Evolutionary conservation across 1,284 basidiomycete genomes (phyloP).

Genomic region (Ustilago hordei): DNA sequence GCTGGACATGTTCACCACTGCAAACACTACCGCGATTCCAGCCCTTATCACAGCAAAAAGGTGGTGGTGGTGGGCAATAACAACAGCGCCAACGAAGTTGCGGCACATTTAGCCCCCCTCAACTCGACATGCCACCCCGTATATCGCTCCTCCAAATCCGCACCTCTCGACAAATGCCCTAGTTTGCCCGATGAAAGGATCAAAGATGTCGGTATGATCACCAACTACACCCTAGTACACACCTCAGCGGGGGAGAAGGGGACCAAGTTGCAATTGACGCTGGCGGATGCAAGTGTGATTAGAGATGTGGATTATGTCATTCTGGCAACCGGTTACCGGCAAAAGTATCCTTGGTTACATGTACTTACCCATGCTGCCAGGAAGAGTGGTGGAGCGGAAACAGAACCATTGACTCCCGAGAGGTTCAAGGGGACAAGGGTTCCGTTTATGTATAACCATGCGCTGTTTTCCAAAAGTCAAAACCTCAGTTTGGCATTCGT

Average conservation of each 20-base stretch:
- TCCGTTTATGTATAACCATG: conserved; percentile 48
- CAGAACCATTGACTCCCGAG: conserved; percentile 29
- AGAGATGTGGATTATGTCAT: conserved; percentile 53
- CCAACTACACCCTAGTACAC: conserved; percentile 22
- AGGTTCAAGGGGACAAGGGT: conserved; percentile 23
- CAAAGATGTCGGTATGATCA: conserved; percentile 54
- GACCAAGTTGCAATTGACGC: conserved; percentile 36
- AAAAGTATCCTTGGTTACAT: conserved; percentile 51
- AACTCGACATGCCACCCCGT: conserved; percentile 38
- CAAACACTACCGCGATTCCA: conserved; percentile 62
- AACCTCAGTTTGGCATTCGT: conserved; percentile 44
- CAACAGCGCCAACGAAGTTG: conserved; percentile 61
- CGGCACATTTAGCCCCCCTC: conserved; percentile 55
- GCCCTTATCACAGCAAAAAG: conserved; percentile 31
- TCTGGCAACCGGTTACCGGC: conserved; percentile 51
- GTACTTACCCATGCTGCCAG: conserved; percentile 39
- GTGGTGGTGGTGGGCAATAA: conserved; percentile 64
- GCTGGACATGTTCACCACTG: conserved; percentile 56
- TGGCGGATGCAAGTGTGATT: conserved; percentile 48
- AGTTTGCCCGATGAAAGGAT: conserved; percentile 54
- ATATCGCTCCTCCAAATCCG: conserved; percentile 35
- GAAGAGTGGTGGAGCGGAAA: background rate
- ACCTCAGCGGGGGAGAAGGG: conserved; percentile 6
- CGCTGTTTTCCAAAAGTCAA: conserved; percentile 29
- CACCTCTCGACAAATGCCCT: conserved; percentile 45